A percentile compares a stretch with the other conserved stretches of the same genome.
These are phyloP conservation scores for Trypanosoma vivax DNA, from an alignment of 208 protist species.

Conservation along the genomic window DNA sequence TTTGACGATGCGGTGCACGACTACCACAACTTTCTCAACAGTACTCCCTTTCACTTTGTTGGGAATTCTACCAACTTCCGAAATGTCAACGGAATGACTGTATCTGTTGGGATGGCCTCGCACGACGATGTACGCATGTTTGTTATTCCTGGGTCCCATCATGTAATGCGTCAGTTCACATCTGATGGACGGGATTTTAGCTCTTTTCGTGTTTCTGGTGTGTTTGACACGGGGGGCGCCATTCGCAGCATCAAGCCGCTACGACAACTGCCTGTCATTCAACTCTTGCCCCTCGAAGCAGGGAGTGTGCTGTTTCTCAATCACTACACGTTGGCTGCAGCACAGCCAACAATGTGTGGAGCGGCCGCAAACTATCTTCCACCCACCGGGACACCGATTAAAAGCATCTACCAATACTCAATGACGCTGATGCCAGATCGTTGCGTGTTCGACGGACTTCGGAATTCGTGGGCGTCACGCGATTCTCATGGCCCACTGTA, in stretches of 20 bases:
- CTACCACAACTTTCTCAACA: constrained; percentile 48
- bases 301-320: constrained; percentile 57
- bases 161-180: constrained; percentile 44
- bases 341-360: constrained; percentile 40
- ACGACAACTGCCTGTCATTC: constrained; percentile 26
- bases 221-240: constrained; percentile 64
- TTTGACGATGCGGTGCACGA: constrained; percentile 57
- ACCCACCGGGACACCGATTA: constrained; percentile 10
- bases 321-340: constrained; percentile 40
- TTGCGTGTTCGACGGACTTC: constrained; percentile 61
- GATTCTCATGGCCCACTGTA: constrained; percentile 72
- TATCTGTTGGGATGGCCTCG: constrained; percentile 35
- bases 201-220: constrained; percentile 32
- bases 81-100: constrained; percentile 26
- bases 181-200: constrained; percentile 51
- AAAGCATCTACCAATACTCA: constrained; percentile 31
- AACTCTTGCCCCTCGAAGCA: constrained; percentile 39
- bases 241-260: constrained; percentile 47
- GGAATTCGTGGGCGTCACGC: constrained; percentile 56
- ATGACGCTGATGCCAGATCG: constrained; percentile 67
- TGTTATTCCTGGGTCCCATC: constrained; percentile 68
- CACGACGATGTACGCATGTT: constrained; percentile 11
- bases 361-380: constrained; percentile 18
- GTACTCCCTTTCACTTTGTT: constrained; percentile 50
- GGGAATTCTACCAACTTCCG: constrained; percentile 18